Conservation (phyloP, 306 rosid genomes). For the Quercus bicolor region DNA sequence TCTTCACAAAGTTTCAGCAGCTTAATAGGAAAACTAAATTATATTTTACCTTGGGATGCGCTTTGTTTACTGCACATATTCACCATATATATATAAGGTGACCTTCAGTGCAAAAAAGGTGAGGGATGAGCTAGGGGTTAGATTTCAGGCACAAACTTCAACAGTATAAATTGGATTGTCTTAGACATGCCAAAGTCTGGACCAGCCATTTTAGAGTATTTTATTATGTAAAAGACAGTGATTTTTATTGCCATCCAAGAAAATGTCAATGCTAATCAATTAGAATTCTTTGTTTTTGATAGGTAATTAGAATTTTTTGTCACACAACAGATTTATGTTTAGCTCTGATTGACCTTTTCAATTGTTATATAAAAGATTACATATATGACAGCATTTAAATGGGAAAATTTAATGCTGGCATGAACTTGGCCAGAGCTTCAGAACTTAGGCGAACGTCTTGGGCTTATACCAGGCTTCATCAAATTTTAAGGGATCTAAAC, state of each 20-base stretch:
- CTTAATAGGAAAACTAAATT: background rate
- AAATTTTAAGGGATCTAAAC: background rate
- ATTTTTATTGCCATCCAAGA: too few species aligned
- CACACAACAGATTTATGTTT: too few species aligned
- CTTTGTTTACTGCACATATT: background rate
- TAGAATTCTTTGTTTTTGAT: too few species aligned
- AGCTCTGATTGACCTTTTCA: background rate
- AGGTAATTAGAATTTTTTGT: too few species aligned
- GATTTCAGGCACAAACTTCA: constrained; percentile 6
- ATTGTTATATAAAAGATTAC: too few species aligned
- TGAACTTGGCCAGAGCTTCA: background rate
- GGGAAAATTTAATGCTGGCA: background rate
- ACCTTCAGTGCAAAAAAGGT: background rate
- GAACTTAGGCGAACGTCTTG: background rate
- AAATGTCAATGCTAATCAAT: too few species aligned
- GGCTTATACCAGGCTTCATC: background rate
- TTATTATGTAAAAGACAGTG: too few species aligned
- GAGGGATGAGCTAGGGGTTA: background rate
- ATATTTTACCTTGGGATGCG: background rate
- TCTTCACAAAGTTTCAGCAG: background rate
- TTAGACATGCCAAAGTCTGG: background rate
- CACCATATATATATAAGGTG: background rate
- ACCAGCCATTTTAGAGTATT: too few species aligned
- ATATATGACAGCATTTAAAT: background rate
- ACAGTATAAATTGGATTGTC: background rate